Evolutionary conservation across 345 rosid genomes (phyloP).

Genomic region (Populus davidiana): DNA sequence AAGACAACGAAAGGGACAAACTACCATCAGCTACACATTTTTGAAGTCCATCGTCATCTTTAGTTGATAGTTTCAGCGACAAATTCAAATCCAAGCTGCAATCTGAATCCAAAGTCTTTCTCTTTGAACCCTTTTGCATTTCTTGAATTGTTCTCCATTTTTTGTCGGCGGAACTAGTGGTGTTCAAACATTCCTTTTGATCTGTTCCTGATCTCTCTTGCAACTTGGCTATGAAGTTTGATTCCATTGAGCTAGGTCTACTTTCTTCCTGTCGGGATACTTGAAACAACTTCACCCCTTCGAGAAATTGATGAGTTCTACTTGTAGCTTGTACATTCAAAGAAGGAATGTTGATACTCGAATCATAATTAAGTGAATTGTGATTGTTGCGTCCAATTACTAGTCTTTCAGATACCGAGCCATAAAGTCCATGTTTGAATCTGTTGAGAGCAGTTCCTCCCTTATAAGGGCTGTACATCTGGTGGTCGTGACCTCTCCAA

Average conservation of each 20-base stretch:
- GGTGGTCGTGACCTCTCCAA: constrained; percentile 39
- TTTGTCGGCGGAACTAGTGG: neutral
- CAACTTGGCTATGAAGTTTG: constrained; percentile 11
- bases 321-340: constrained; percentile 11
- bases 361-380: constrained; percentile 27
- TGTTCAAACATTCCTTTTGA: constrained; percentile 12
- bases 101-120: constrained; percentile 38
- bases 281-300: constrained; percentile 27
- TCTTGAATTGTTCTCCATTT: constrained; percentile 17
- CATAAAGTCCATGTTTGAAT: constrained; percentile 31
- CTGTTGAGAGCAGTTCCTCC: constrained; percentile 20
- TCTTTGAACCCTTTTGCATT: constrained; percentile 29
- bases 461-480: constrained; percentile 22
- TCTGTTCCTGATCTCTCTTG: constrained; percentile 18
- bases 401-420: constrained; percentile 32
- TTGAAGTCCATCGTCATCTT: constrained; percentile 9
- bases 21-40: constrained; percentile 18
- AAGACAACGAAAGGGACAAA: constrained; percentile 69
- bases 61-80: constrained; percentile 45
- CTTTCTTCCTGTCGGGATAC: constrained; percentile 28
- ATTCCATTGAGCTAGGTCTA: constrained; percentile 25
- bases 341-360: constrained; percentile 16
- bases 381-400: constrained; percentile 24
- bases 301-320: constrained; percentile 27
- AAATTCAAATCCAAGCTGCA: constrained; percentile 60